Percentiles rank a stretch among this genome's conserved stretches.
These are phyloP conservation scores for Argentina anserina DNA, from an alignment of 306 rosid species.

Conservation along the genomic window DNA sequence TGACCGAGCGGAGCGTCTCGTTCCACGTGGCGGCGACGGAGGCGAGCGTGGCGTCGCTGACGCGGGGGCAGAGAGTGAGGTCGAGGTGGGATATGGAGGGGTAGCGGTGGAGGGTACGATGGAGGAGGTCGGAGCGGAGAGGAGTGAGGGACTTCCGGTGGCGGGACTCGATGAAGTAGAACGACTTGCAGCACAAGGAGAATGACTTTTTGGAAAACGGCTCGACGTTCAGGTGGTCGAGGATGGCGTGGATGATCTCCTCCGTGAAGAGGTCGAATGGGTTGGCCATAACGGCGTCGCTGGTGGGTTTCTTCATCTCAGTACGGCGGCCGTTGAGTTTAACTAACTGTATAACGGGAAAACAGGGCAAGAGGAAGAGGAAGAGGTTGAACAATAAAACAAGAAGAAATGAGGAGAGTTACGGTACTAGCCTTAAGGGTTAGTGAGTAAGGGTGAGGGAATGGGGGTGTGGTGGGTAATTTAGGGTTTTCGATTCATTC, in stretches of 20 bases:
- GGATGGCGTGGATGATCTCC: constrained; percentile 55
- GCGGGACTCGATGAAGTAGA: constrained; percentile 50
- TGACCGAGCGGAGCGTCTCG: constrained; percentile 41
- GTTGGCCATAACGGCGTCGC: constrained; percentile 1
- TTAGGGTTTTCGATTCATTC: not conserved
- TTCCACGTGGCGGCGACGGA: constrained; percentile 36
- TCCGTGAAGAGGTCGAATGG: constrained; percentile 52
- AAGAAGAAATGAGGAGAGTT: not conserved
- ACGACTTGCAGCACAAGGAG: constrained; percentile 52
- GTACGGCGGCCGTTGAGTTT: not conserved
- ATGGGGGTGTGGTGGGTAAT: not conserved
- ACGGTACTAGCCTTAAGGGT: not conserved
- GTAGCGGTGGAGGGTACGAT: constrained; percentile 44
- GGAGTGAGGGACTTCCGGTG: constrained; percentile 69
- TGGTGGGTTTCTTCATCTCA: constrained; percentile 17
- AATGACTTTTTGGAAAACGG: constrained; percentile 51
- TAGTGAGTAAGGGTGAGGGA: not conserved
- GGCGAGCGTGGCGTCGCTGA: constrained; percentile 40
- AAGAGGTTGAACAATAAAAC: not conserved
- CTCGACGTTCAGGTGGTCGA: constrained; percentile 35
- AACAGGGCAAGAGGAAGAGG: not conserved
- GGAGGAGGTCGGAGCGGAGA: constrained; percentile 55
- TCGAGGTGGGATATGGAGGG: constrained; percentile 40
- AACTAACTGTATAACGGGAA: constrained; percentile 4
- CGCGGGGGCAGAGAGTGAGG: constrained; percentile 66